Evolutionary conservation across 2,329 filamentous ascomycete genomes (phyloP), one percentile per base, ranked within the genome.

Genomic region (Tolypocladium cylindrosporum): DNA sequence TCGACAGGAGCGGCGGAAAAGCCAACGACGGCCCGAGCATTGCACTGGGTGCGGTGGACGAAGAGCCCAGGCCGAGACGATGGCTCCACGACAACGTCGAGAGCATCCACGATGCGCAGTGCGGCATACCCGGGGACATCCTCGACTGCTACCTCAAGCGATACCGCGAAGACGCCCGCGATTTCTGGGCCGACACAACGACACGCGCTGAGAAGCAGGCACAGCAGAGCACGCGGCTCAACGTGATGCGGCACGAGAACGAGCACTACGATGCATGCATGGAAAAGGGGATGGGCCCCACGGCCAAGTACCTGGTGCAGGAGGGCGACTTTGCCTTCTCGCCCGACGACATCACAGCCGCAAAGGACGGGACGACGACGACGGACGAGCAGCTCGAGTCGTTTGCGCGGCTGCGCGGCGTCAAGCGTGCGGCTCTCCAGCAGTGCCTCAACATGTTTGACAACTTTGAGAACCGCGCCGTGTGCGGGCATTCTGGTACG

Each of bases 361-460:
- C 9, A 19, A 6, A 21, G 19, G n/a, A 21, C 50, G 34, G 19
- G 14, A 34, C 11, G 24, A 36, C 13, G 27, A 11, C 27, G 27
- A 52, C 14, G 36, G 51, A 54, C 34, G 60, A 63, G 24, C 58
- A 59, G 1, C 62, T 68, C 37, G 45, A 61, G 14, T 55, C 61
- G 21, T 75, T 71, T 61, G 69, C 72, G 2, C 57, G 55, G 3
- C 71, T 75, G 55, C 75, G 75, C 13, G 78, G 77, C 1, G 71
- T 69, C 57, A 71, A 73, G 48, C 74, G 79, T 51, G 78, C 77
- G 9, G 77, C 72, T 21, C 65, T 80, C 27, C 76, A 80, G 61
- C 71, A 72, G 37, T 70, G 69, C 21, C 68, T 80, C 39, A 71
- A 72, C 45, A 60, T 68, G 14, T 71, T 78, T 53, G 65, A 68